These are phyloP conservation scores for Pseudognaphalium luteoalbum DNA, from an alignment of 129 eudicot species.

Conservation along the genomic window DNA sequence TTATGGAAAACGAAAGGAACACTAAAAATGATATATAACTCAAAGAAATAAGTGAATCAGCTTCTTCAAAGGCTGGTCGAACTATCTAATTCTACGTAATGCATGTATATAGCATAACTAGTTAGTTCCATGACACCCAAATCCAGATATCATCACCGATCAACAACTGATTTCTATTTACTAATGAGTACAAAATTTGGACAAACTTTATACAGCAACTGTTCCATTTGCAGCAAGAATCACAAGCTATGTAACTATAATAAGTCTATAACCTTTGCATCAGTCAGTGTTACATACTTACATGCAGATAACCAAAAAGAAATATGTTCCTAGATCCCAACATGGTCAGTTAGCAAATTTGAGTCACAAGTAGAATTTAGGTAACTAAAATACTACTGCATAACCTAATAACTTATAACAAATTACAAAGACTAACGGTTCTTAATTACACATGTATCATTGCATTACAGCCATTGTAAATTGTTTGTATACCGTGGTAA, in stretches of 20 bases:
- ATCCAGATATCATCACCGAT: background rate
- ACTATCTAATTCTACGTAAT: background rate
- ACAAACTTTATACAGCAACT: background rate
- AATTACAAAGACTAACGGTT: background rate
- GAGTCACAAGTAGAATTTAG: background rate
- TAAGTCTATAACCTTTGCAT: background rate
- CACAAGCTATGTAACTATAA: background rate
- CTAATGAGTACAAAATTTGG: background rate
- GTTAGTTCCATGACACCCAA: background rate
- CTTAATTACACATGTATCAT: background rate
- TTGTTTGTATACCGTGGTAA: background rate
- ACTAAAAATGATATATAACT: background rate
- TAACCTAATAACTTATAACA: no score
- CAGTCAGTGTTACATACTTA: background rate
- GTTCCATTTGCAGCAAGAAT: background rate
- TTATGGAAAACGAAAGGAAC: background rate
- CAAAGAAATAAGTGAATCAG: background rate
- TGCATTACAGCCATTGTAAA: background rate
- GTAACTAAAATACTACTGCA: background rate
- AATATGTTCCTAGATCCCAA: slow-evolving; percentile 8
- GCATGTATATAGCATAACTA: background rate
- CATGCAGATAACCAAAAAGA: background rate
- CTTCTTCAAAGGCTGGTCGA: background rate
- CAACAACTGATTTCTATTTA: background rate
- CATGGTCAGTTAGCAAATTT: background rate